These are phyloP conservation scores for Pseudocercospora fuligena DNA, from an alignment of 2,329 filamentous ascomycete genomes.

Conservation along the genomic window DNA sequence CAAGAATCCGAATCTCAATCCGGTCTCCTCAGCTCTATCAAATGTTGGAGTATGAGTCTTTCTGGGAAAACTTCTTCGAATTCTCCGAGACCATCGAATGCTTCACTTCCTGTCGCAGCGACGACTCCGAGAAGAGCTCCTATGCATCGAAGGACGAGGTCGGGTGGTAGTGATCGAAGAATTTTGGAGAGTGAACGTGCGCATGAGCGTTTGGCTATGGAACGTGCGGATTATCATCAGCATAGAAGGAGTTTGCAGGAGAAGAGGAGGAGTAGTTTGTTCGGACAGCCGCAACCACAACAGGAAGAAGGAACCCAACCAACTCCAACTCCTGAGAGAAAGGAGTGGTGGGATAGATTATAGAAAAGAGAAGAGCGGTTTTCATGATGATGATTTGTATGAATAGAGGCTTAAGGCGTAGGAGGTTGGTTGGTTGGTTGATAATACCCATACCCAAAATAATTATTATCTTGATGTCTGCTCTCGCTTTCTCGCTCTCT, in stretches of 20 bases:
- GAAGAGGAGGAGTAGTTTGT: conserved; percentile 27
- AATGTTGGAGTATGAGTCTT: conserved; percentile 27
- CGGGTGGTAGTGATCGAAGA: conserved; percentile 39
- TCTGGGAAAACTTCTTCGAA: conserved; percentile 16
- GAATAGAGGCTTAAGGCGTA: background rate
- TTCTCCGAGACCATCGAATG: conserved; percentile 15
- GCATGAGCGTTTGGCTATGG: conserved; percentile 44
- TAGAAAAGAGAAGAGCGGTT: conserved; percentile 23
- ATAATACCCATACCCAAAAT: too few species aligned
- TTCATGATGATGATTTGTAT: conserved; percentile 17
- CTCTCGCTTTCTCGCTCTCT: too few species aligned
- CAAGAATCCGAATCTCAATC: conserved; percentile 11
- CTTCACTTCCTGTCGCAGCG: background rate
- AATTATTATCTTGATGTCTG: too few species aligned
- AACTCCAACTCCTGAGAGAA: conserved; percentile 19
- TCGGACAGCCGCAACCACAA: background rate
- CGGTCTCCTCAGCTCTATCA: conserved; percentile 24
- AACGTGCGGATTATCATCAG: conserved; percentile 40
- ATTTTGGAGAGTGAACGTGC: conserved; percentile 44
- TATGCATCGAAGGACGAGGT: conserved; percentile 36
- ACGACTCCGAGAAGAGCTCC: conserved; percentile 15
- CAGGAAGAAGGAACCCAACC: background rate
- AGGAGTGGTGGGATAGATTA: conserved; percentile 39
- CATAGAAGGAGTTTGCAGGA: conserved; percentile 30
- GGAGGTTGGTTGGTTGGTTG: too few species aligned